phyloP scores from a whole-genome alignment of 305 asterid genomes.

The Fraxinus nigra region DNA sequence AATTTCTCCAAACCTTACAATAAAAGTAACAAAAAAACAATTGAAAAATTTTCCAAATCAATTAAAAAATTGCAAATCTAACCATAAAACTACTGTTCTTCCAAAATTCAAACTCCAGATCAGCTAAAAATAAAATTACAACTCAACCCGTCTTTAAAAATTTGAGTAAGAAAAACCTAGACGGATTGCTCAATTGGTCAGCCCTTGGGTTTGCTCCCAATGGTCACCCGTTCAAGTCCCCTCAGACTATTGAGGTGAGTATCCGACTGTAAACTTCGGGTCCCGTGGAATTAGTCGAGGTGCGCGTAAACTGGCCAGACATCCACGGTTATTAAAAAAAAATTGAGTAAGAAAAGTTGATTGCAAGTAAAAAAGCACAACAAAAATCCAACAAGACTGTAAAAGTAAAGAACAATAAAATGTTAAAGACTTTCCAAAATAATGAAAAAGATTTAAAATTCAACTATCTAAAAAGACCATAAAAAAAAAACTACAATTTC shows the following conservation, averaged over 20 bases:
- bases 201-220: too few species aligned
- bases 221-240: too few species aligned
- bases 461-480: not conserved
- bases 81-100: not conserved
- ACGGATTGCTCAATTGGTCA: too few species aligned
- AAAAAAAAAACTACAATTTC: not conserved
- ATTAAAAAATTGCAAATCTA: not conserved
- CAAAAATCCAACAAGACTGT: not conserved
- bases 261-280: too few species aligned
- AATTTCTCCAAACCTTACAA: not conserved
- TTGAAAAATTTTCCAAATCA: not conserved
- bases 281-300: too few species aligned
- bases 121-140: constrained; percentile 7
- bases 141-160: constrained; percentile 18
- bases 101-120: not conserved
- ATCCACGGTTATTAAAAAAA: too few species aligned
- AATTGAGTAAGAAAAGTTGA: too few species aligned
- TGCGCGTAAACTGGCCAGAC: too few species aligned
- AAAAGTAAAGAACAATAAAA: not conserved
- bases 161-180: not conserved
- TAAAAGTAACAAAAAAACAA: not conserved
- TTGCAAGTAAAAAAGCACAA: not conserved
- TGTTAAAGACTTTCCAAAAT: not conserved
- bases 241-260: too few species aligned
- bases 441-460: not conserved